These are phyloP conservation scores for Coleophoma cylindrospora DNA, from an alignment of 2,329 filamentous ascomycete species.

Conservation along the genomic window DNA sequence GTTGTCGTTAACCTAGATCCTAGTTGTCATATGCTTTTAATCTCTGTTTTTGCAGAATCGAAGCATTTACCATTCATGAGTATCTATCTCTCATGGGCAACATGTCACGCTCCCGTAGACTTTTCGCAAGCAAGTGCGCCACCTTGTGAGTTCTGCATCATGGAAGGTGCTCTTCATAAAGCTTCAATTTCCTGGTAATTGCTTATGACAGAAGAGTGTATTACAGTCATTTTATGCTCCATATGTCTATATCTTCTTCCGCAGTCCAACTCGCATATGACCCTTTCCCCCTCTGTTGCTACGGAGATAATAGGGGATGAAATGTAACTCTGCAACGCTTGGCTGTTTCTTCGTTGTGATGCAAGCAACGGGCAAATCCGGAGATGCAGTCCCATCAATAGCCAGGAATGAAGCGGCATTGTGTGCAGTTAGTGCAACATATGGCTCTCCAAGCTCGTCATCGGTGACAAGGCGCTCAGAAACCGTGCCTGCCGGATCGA, in stretches of 20 bases:
- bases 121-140: too few species aligned
- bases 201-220: too few species aligned
- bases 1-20: too few species aligned
- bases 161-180: too few species aligned
- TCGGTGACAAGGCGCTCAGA: conserved; percentile 8
- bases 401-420: conserved; percentile 12
- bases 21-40: too few species aligned
- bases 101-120: too few species aligned
- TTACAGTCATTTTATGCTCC: too few species aligned
- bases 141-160: too few species aligned
- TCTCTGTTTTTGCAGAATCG: too few species aligned
- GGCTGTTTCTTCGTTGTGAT: conserved; percentile 12
- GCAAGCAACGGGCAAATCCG: neutral
- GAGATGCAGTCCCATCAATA: conserved; percentile 2
- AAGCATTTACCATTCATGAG: too few species aligned
- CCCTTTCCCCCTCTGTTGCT: conserved; percentile 45
- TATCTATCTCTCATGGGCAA: too few species aligned
- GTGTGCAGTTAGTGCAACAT: conserved; percentile 12
- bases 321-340: conserved; percentile 32
- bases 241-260: neutral
- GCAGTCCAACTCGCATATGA: conserved; percentile 2
- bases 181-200: too few species aligned
- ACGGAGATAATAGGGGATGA: conserved; percentile 50
- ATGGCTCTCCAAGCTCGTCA: conserved; percentile 11
- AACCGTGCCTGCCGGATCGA: conserved; percentile 11